These are phyloP conservation scores for Hyphopichia khmerensis DNA, from an alignment of 1,139 yeast genomes.

Conservation along the genomic window DNA sequence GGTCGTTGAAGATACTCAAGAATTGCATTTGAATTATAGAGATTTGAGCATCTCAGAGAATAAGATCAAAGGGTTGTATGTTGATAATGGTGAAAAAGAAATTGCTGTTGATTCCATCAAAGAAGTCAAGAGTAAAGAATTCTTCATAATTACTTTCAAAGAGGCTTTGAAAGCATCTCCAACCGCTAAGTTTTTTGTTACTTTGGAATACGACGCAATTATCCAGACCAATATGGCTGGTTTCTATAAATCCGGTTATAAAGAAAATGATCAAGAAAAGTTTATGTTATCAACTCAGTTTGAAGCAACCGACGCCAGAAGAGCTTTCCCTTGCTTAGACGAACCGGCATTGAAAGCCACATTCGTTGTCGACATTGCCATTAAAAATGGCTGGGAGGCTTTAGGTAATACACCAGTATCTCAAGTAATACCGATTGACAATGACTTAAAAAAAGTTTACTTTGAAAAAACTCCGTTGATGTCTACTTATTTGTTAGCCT, in stretches of 20 bases:
- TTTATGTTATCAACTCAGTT: slow-evolving; percentile 78
- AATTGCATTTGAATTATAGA: slow-evolving; percentile 44
- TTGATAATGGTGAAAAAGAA: slow-evolving; percentile 3
- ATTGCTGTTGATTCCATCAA: slow-evolving; percentile 16
- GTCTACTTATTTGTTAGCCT: slow-evolving; percentile 76
- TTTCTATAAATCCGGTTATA: slow-evolving; percentile 75
- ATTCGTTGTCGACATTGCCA: slow-evolving; percentile 59
- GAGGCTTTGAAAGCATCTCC: slow-evolving; percentile 9
- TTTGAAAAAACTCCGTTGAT: slow-evolving; percentile 61
- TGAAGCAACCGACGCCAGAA: slow-evolving; percentile 83
- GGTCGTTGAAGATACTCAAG: slow-evolving; percentile 30
- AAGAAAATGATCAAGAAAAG: slow-evolving; percentile 57
- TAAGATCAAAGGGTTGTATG: slow-evolving; percentile 8
- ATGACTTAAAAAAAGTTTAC: slow-evolving; percentile 19
- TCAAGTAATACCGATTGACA: slow-evolving; percentile 9
- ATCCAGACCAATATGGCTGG: slow-evolving; percentile 70
- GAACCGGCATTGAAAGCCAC: slow-evolving; percentile 79
- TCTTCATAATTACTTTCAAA: slow-evolving; percentile 24
- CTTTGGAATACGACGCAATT: slow-evolving; percentile 44
- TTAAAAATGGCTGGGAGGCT: slow-evolving; percentile 58
- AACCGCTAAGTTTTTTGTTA: slow-evolving; percentile 19
- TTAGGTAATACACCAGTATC: slow-evolving; percentile 71
- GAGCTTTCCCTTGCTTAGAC: slow-evolving; percentile 82
- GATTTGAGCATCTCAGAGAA: slow-evolving; percentile 24
- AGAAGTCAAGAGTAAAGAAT: slow-evolving; percentile 25